Evolutionary conservation across 169 alveolate genomes (phyloP), one percentile per base, ranked within the genome.

Genomic region (Cryptosporidium ubiquitum): DNA sequence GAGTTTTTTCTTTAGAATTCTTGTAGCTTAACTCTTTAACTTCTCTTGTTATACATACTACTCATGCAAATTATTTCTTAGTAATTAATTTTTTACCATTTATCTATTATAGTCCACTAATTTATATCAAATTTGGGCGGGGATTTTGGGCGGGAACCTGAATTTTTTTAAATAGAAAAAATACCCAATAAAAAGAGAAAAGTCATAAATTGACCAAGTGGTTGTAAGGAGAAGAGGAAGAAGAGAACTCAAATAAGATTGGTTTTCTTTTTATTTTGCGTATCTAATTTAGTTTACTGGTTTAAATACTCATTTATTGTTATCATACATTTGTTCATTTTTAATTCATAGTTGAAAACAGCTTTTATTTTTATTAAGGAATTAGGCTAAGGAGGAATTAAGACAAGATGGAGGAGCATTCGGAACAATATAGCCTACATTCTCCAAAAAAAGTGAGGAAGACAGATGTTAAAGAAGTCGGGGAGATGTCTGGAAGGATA

Each of bases 391-490:
- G 37, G 29, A 26, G 66, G 35, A 55, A 55, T n/a, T 9, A 20
- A 33, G 71, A 35, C 29, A 64, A n/a, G n/a, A 64, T 31, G 71
- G 71, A 64, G 31, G 47, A 2, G 9, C 12, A 29, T 64, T 26
- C 18, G 3, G 71, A 35, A 14, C 71, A n/a, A 1, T 10, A 10
- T 10, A 3, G 1, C 20, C 29, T 10, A 35, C 16, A 6, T 18
- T 31, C 71, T 16, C 84, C 58, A 6, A 69, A 29, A 23, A 69
- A 69, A 20, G 20, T 29, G 42, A 69, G 58, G 16, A 69, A 29
- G 84, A 16, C 20, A 20, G 66, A 12, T 3, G 9, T 2, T 69
- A 26, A 5, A 33, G 58, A 33, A 26, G 37, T 0, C 20, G 74
- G 61, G 61, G 47, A 79, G 40, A 12, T 61, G 16, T 18, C 5